These are phyloP conservation scores for Aureobasidium sp. DNA, from an alignment of 2,329 filamentous ascomycete genomes.

Conservation along the genomic window DNA sequence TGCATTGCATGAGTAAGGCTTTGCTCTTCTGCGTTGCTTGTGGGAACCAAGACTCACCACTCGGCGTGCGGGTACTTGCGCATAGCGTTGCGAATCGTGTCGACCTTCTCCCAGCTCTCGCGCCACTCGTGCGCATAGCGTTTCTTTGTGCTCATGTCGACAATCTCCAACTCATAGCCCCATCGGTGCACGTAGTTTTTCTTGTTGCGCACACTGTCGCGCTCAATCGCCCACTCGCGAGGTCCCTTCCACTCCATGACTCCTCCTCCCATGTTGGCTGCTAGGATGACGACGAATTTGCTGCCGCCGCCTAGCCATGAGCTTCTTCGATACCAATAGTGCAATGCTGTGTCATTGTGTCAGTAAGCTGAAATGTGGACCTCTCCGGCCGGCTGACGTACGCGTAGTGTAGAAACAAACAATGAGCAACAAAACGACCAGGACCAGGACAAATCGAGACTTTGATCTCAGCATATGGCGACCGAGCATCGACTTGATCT, in stretches of 20 bases:
- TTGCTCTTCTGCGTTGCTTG: too few relatives aligned
- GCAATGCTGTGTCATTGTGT: constrained; percentile 37
- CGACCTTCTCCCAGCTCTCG: constrained; percentile 98
- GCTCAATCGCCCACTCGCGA: constrained; percentile 94
- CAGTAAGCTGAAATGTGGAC: not conserved
- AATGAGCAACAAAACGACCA: constrained; percentile 52
- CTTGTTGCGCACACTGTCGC: constrained; percentile 94
- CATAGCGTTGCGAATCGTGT: constrained; percentile 80
- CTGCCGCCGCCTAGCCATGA: constrained; percentile 70
- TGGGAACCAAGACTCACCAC: constrained; percentile 56
- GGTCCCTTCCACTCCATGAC: constrained; percentile 99
- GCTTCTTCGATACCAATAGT: constrained; percentile 59
- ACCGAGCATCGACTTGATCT: constrained; percentile 30
- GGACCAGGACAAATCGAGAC: constrained; percentile 50
- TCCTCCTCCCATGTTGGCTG: constrained; percentile 87
- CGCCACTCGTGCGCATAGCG: constrained; percentile 98
- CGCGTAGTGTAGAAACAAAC: constrained; percentile 63
- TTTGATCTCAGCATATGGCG: constrained; percentile 50
- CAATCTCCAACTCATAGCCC: constrained; percentile 93
- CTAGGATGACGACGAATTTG: constrained; percentile 88
- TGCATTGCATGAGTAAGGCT: constrained; percentile 30
- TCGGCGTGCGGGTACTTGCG: constrained; percentile 91
- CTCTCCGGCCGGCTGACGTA: constrained; percentile 42
- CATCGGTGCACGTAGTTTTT: constrained; percentile 75
- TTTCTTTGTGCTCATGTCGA: constrained; percentile 98